phyloP scores from a whole-genome alignment of 2,329 filamentous ascomycete genomes.

The Cladosporium colombiae region DNA sequence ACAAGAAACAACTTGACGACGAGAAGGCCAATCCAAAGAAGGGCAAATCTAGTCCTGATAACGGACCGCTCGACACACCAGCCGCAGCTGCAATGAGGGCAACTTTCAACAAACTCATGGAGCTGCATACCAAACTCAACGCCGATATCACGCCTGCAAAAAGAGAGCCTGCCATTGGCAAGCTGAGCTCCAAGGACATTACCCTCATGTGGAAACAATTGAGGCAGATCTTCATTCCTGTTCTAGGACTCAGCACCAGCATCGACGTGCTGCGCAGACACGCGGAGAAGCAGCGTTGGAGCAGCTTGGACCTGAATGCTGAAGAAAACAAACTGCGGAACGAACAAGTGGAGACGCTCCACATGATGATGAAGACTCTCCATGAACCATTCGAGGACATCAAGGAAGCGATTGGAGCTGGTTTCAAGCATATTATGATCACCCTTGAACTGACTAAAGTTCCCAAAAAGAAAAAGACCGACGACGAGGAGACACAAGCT shows the following conservation, averaged over 20 bases:
- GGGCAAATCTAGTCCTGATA: slow-evolving; percentile 48
- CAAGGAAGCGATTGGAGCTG: slow-evolving; percentile 64
- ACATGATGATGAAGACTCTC: slow-evolving; percentile 68
- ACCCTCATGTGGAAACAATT: slow-evolving; percentile 61
- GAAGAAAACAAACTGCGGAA: slow-evolving; percentile 23
- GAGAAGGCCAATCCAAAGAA: slow-evolving; percentile 28
- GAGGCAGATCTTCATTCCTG: slow-evolving; percentile 64
- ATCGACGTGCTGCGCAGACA: slow-evolving; percentile 70
- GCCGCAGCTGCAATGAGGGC: slow-evolving; percentile 35
- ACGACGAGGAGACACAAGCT: slow-evolving; percentile 41
- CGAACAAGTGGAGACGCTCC: slow-evolving; percentile 46
- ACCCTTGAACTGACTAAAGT: slow-evolving; percentile 54
- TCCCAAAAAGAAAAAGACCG: slow-evolving; percentile 32
- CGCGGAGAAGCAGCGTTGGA: slow-evolving; percentile 58
- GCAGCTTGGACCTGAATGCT: slow-evolving; percentile 25
- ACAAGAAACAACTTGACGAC: slow-evolving; percentile 25
- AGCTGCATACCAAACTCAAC: slow-evolving; percentile 67
- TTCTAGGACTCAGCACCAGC: slow-evolving; percentile 67
- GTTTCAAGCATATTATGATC: slow-evolving; percentile 62
- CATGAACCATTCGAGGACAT: slow-evolving; percentile 67
- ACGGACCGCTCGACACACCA: slow-evolving; percentile 53
- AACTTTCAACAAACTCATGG: slow-evolving; percentile 37
- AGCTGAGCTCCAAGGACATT: slow-evolving; percentile 65
- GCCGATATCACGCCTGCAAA: slow-evolving; percentile 71
- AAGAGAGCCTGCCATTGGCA: slow-evolving; percentile 70